Evolutionary conservation across 768 basidiomycete species (phyloP).

Genomic region (Lactifluus rugatus): DNA sequence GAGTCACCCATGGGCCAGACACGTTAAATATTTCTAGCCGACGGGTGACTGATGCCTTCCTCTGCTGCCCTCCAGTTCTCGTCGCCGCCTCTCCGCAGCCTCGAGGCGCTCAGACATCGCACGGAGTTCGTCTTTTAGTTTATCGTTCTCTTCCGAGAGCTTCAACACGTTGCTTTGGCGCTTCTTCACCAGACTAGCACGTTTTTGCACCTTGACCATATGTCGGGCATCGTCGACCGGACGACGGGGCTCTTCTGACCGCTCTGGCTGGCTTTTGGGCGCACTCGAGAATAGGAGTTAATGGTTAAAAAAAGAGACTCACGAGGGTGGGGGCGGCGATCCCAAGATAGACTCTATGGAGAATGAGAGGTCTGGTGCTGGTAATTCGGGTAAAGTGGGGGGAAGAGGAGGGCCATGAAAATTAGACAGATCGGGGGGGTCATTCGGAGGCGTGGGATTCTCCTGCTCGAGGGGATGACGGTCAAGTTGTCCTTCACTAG

Average conservation of each 20-base stretch:
- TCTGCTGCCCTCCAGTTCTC: constrained; percentile 28
- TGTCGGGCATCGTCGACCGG: constrained; percentile 1
- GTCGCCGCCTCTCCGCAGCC: constrained; percentile 57
- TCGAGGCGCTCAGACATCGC: constrained; percentile 68
- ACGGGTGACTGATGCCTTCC: not conserved
- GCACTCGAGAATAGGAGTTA: not conserved
- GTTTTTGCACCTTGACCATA: constrained; percentile 26
- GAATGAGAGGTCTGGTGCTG: constrained; percentile 1
- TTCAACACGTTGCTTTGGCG: constrained; percentile 71
- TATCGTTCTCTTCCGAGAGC: constrained; percentile 70
- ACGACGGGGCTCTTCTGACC: not conserved
- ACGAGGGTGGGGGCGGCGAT: not conserved
- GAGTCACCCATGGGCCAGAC: too few species aligned
- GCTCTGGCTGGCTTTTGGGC: not conserved
- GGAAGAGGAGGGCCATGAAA: not conserved
- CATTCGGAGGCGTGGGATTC: not conserved
- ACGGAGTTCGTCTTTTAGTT: constrained; percentile 62
- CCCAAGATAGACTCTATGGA: constrained; percentile 17
- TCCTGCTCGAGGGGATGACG: not conserved
- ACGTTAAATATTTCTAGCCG: not conserved
- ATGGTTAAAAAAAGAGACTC: not conserved
- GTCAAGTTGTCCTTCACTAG: not conserved
- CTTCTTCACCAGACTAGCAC: constrained; percentile 35
- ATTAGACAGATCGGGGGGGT: not conserved
- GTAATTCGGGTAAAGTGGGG: constrained; percentile 12